phyloP scores from a whole-genome alignment of 495 filamentous ascomycete species.

The Penicillium bovifimosum region DNA sequence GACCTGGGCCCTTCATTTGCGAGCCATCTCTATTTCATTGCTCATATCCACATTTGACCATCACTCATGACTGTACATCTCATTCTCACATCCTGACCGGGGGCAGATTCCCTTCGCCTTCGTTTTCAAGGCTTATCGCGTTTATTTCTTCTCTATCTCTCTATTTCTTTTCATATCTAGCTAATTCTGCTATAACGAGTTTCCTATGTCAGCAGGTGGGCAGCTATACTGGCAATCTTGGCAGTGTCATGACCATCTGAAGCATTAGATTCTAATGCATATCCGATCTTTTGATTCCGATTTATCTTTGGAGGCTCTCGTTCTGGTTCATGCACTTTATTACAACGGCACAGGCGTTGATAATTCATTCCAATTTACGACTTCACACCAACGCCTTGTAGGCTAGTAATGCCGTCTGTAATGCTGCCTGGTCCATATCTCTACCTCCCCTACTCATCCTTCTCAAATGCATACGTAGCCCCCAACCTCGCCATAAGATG shows the following conservation, averaged over 20 bases:
- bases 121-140: not conserved
- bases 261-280: constrained; percentile 14
- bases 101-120: constrained; percentile 3
- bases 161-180: constrained; percentile 8
- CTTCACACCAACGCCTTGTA: constrained; percentile 3
- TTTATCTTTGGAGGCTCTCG: constrained; percentile 12
- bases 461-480: constrained; percentile 63
- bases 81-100: not conserved
- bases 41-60: constrained; percentile 22
- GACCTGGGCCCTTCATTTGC: not conserved
- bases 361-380: constrained; percentile 1
- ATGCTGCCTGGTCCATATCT: too few relatives aligned
- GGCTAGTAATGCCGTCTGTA: too few relatives aligned
- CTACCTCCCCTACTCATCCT: constrained; percentile 11
- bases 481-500: constrained; percentile 71
- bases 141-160: too few relatives aligned
- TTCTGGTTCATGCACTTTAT: constrained; percentile 6
- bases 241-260: constrained; percentile 8
- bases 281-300: constrained; percentile 17
- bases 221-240: constrained; percentile 9
- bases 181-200: constrained; percentile 27
- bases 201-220: constrained; percentile 30
- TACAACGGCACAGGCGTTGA: constrained; percentile 9
- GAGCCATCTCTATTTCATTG: constrained; percentile 13
- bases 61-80: constrained; percentile 10